Base-by-base conservation (phyloP, 352 stramenopile genomes). In the Globisporangium splendens region DNA sequence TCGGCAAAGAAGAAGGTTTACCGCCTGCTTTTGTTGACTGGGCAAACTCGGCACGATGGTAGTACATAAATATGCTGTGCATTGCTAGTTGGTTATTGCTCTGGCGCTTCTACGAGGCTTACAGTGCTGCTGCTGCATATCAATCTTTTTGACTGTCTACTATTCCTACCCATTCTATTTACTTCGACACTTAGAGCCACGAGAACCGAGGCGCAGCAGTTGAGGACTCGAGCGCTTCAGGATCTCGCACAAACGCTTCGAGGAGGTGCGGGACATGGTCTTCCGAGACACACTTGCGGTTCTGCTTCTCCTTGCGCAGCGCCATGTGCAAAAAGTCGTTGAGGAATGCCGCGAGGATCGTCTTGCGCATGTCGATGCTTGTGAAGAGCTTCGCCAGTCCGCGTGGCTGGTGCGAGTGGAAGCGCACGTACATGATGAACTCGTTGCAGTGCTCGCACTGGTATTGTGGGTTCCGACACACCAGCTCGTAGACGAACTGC, bases 391-490 rank as follows among this genome's bases (percentile, higher is more conserved):
- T 83, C 54, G 65, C 63, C 17, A 78, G 41, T 46, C 78, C 51
- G 2, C 72, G 65, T 20, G 79, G 79, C 64, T 89, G 74, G 8
- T 69, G 59, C 46, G 72, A 49, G 17, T 68, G 73, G 59, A 85
- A 85, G 31, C 74, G 69, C 60, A 86, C 70, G 65, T 83, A 74
- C 54, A 69, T 69, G 41, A 74, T 56, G 53, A 79, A 85, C 46
- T 81, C 67, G 65, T 83, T 67, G 66, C 79, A 89, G 54, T 82
- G 87, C 20, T 70, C 67, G 59, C 79, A 89, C 54, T 63, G 68
- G 62, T 69, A 80, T 48, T 78, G 63, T 42, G 66, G 62, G 54
- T 83, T 73, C 39, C 68, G 69, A 59, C 65, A 83, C 24, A 55
- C 57, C 70, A 67, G 81, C 20, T 63, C 56, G 46, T 65, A 70